Base-by-base conservation (phyloP, 495 filamentous ascomycete genomes). In the Trichocladium uniseriatum region DNA sequence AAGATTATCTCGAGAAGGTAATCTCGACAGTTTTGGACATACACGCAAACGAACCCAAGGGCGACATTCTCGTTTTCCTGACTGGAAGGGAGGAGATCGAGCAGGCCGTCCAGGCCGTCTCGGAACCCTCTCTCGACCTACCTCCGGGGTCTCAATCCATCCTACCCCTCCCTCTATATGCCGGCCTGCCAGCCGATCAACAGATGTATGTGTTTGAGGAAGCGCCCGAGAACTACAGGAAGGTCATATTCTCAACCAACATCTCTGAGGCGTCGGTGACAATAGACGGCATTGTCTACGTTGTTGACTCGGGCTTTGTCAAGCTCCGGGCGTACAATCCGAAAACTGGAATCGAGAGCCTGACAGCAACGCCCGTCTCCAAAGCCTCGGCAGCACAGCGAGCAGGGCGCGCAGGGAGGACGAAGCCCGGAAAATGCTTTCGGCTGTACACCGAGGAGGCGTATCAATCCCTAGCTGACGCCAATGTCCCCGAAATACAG, bases 41-140 rank as follows among this genome's bases (percentile, higher is more conserved):
- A 28, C 92, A 97, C 60, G 72, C 79, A n/a, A 82, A 83, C 60
- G 92, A 94, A 68, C 63, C 70, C n/a, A 82, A 85, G 48, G 92
- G 92, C 16, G 92, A 97, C 60, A 85, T 99, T 45, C 77, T 99
- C 5, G 69, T 96, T 27, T 98, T 98, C 61, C 67, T 98, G 27
- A 94, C 90, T 1, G 92, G 92, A 24, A 79, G 92, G 51, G 91
- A 96, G 52, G 92, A 98, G 64, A 98, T 98, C 50, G 89, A 94
- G 46, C 74, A 78, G 16, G 82, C 81, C 7, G 76, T 95, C 51
- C 79, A 90, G 58, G 72, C 80, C 53, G 80, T 97, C 22, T 75
- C 82, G 31, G 88, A 95, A 54, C 85, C 86, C 47, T 78, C 85
- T 42, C 72, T 74, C n/a, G 73, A 80, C 57, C 79, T 95, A 34